These are phyloP conservation scores for Cornus controversa DNA, from an alignment of 148 eudicot species.

Conservation along the genomic window DNA sequence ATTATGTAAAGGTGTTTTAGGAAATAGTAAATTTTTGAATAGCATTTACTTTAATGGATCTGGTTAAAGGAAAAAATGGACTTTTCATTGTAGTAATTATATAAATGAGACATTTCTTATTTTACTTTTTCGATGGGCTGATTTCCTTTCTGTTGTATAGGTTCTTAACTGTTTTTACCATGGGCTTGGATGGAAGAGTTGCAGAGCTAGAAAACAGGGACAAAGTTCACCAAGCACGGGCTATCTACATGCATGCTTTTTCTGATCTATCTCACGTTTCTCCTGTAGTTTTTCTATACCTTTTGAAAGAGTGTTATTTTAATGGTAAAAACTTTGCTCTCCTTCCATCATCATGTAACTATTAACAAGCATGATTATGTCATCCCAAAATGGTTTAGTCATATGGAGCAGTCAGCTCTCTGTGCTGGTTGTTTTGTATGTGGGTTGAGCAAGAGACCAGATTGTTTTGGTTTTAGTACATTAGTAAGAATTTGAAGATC, in stretches of 20 bases:
- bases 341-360: not conserved
- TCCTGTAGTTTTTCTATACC: conserved; percentile 81
- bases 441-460: not conserved
- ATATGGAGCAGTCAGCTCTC: no score
- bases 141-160: conserved; percentile 21
- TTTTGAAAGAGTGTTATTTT: conserved; percentile 76
- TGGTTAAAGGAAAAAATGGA: not conserved
- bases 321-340: conserved; percentile 46
- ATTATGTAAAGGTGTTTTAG: not conserved
- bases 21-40: not conserved
- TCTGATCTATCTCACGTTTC: conserved; percentile 78
- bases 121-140: conserved; percentile 9
- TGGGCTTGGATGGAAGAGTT: conserved; percentile 52
- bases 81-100: not conserved
- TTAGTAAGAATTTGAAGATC: not conserved
- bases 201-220: conserved; percentile 26
- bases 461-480: not conserved
- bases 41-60: not conserved
- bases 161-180: conserved; percentile 33
- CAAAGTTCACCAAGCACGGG: conserved; percentile 30
- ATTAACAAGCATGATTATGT: not conserved
- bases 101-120: not conserved
- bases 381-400: no score
- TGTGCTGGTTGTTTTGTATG: no score
- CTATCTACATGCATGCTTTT: conserved; percentile 66